Percentiles rank a stretch among this genome's conserved stretches.
Evolutionary conservation across 106 monocot species (phyloP).

Genomic region (Iris macrosiphon): DNA sequence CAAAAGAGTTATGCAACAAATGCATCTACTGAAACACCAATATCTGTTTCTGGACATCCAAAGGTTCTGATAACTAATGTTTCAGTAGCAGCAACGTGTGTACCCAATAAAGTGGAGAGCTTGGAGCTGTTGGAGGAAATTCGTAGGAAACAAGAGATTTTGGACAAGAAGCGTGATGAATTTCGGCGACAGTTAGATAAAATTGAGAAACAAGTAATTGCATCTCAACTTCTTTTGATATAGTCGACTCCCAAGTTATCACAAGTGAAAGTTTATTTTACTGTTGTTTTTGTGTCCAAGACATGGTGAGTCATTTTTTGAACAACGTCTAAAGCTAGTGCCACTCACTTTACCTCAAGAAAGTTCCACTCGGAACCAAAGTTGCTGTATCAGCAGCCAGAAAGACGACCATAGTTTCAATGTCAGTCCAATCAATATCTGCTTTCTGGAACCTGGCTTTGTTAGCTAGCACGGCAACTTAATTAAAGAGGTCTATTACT

Average conservation of each 20-base stretch:
- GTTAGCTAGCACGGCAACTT: no score
- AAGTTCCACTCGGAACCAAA: no score
- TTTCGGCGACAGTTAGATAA: constrained; percentile 75
- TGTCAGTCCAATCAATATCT: neutral
- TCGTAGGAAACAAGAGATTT: constrained; percentile 81
- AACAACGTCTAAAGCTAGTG: no score
- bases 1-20: constrained; percentile 20
- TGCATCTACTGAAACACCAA: constrained; percentile 14
- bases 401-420: no score
- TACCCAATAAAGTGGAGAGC: constrained; percentile 45
- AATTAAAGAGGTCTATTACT: no score
- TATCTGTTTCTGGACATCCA: constrained; percentile 5
- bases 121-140: constrained; percentile 87
- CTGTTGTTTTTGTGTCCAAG: no score
- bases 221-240: neutral
- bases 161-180: constrained; percentile 77
- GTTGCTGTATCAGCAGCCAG: no score
- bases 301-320: no score
- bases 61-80: constrained; percentile 28
- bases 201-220: constrained; percentile 74
- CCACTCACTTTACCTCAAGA: no score
- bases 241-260: no score
- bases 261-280: no score
- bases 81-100: constrained; percentile 26
- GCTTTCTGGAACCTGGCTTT: neutral